Evolutionary conservation across 2,329 filamentous ascomycete genomes (phyloP), one percentile per base, ranked within the genome.

Genomic region (Fusarium citri): DNA sequence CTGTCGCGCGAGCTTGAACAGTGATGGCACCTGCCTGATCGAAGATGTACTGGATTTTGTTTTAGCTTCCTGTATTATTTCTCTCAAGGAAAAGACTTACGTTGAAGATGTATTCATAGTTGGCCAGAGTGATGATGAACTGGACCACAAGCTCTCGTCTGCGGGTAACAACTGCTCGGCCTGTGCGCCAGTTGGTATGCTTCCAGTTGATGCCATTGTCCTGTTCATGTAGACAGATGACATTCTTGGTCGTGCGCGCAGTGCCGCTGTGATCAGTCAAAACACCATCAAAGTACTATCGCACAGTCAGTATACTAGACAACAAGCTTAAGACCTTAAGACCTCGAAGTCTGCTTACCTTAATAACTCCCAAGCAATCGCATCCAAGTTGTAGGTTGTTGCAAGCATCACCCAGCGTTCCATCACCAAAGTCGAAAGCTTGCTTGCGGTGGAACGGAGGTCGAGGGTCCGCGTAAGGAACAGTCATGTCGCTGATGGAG

Each of bases 151-250:
- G 80, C 70, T 91, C 86, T 3, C 91, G 83, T 58, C 84, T 82
- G 8, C 91, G 83, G 1, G 86, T 86, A 0, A 91, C 87, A 1
- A 88, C 86, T 0, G 88, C 88, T 14, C 87, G 83, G 12, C 83
- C 83, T 0, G 89, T 92, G 18, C 90, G 84, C 79, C 84, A 90
- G 78, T 92, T 91, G 25, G 89, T 86, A 79, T 92, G 91, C 76
- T 92, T 92, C 89, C 89, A 92, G 23, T 86, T 83, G 49, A 93
- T 90, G 3, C 91, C 91, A 65, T 88, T 87, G 74, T 93, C 91
- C 72, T 91, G 86, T 78, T 93, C 91, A 72, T 93, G 91, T 4
- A 92, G 81, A 67, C 91, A 93, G 42, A 92, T 81, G 3, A 89
- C 89, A 28, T 80, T 79, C 71, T 89, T 89, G 16, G 69, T 69